Conservation (phyloP, 108 stramenopile genomes). For the Discostella stelligeroides region DNA sequence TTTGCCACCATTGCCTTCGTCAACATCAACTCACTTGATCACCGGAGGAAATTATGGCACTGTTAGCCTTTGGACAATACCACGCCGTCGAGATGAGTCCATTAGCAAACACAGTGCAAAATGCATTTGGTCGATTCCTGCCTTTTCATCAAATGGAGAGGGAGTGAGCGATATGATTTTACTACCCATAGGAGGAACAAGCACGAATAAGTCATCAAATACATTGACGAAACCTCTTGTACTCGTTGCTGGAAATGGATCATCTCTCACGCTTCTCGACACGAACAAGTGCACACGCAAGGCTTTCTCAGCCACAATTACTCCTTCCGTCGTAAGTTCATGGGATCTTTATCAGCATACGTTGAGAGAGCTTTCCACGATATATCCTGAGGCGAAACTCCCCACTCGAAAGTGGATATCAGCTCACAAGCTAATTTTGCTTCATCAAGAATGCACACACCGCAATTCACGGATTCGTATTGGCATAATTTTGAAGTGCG, state of each 20-base stretch:
- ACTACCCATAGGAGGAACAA: slow-evolving; percentile 3
- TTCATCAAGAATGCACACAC: slow-evolving; percentile 14
- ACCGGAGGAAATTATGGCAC: slow-evolving; percentile 44
- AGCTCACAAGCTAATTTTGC: slow-evolving; percentile 24
- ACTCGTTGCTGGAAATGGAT: slow-evolving; percentile 35
- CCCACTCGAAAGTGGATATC: slow-evolving; percentile 46
- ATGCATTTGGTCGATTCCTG: slow-evolving; percentile 44
- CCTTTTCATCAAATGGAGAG: slow-evolving; percentile 31
- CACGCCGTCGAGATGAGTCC: slow-evolving; percentile 9
- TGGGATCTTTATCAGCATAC: slow-evolving; percentile 34
- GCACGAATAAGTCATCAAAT: not conserved
- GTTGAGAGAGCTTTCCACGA: slow-evolving; percentile 30
- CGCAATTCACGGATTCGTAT: slow-evolving; percentile 21
- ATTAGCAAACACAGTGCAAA: slow-evolving; percentile 24
- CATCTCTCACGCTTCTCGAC: slow-evolving; percentile 40
- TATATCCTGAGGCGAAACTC: slow-evolving; percentile 23
- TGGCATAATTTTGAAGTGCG: slow-evolving; percentile 35
- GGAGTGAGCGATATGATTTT: slow-evolving; percentile 35
- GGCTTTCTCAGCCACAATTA: slow-evolving; percentile 46
- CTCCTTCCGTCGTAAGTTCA: slow-evolving; percentile 34
- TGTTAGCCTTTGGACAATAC: slow-evolving; percentile 40
- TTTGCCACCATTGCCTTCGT: not conserved
- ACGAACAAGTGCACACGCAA: slow-evolving; percentile 45
- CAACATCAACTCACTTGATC: slow-evolving; percentile 18
- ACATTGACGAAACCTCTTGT: slow-evolving; percentile 24